phyloP scores from a whole-genome alignment of 306 rosid species.

The Canavalia ensiformis region DNA sequence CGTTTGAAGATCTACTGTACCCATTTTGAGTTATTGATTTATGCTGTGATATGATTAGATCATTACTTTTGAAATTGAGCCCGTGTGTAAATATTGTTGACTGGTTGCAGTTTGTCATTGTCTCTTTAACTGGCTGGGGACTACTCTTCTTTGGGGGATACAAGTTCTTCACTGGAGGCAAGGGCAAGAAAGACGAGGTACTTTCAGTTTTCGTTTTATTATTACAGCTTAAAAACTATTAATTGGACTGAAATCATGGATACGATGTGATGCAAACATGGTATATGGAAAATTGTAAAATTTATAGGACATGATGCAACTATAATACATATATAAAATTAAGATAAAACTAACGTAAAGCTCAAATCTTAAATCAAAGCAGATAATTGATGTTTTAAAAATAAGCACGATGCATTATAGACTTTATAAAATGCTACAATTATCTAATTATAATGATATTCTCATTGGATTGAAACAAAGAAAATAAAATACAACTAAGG shows the following conservation, averaged over 20 bases:
- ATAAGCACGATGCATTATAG: background rate
- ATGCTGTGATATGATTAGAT: slow-evolving; percentile 25
- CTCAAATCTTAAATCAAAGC: background rate
- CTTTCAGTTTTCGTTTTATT: slow-evolving; percentile 17
- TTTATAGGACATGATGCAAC: background rate
- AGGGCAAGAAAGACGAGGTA: slow-evolving; percentile 94
- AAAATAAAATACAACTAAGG: background rate
- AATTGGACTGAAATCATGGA: background rate
- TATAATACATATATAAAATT: background rate
- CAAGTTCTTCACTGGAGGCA: slow-evolving; percentile 77
- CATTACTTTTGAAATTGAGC: background rate
- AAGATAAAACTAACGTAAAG: background rate
- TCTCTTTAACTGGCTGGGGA: slow-evolving; percentile 89
- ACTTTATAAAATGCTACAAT: background rate
- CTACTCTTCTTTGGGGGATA: slow-evolving; percentile 65
- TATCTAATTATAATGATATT: background rate
- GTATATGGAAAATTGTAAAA: background rate
- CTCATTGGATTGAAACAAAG: background rate
- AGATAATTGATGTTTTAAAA: background rate
- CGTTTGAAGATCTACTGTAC: slow-evolving; percentile 29
- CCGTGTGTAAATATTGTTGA: slow-evolving; percentile 41
- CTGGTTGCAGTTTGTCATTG: slow-evolving; percentile 81
- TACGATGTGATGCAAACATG: background rate
- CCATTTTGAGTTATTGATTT: slow-evolving; percentile 11
- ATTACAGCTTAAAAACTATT: background rate